These are phyloP conservation scores for Debaryomyces maramus DNA, from an alignment of 805 yeast species.

Conservation along the genomic window DNA sequence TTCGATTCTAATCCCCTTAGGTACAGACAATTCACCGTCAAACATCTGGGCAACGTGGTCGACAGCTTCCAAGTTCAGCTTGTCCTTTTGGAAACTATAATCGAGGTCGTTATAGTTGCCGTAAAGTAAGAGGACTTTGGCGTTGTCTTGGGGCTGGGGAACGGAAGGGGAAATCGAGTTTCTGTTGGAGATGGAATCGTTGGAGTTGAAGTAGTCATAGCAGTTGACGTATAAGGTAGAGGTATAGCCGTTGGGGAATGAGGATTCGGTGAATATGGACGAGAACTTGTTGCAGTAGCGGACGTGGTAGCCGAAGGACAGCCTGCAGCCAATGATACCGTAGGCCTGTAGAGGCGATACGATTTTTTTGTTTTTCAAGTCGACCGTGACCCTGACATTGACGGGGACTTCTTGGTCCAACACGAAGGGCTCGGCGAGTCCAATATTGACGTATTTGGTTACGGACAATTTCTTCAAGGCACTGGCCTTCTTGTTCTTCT, in stretches of 20 bases:
- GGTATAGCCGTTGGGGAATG: slow-evolving; percentile 65
- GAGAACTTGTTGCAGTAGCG: slow-evolving; percentile 63
- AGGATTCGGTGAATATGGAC: slow-evolving; percentile 68
- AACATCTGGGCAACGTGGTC: slow-evolving; percentile 61
- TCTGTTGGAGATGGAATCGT: slow-evolving; percentile 15
- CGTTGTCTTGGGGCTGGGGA: slow-evolving; percentile 5
- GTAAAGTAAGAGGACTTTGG: slow-evolving; percentile 53
- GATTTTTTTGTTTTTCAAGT: slow-evolving; percentile 56
- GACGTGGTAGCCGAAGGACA: slow-evolving; percentile 72
- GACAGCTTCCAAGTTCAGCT: slow-evolving; percentile 51
- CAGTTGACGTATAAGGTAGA: slow-evolving; percentile 64
- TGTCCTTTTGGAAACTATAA: slow-evolving; percentile 52
- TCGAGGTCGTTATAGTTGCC: slow-evolving; percentile 63
- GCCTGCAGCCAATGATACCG: slow-evolving; percentile 57
- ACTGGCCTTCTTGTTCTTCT: slow-evolving; percentile 45
- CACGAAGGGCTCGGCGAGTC: slow-evolving; percentile 58
- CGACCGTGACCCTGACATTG: slow-evolving; percentile 80
- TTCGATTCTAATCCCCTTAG: slow-evolving; percentile 61
- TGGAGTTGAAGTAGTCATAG: slow-evolving; percentile 55
- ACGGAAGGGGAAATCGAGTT: slow-evolving; percentile 11
- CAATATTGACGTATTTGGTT: slow-evolving; percentile 79
- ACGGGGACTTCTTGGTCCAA: slow-evolving; percentile 68
- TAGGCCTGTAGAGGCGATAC: slow-evolving; percentile 75
- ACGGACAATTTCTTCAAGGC: slow-evolving; percentile 43
- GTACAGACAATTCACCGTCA: slow-evolving; percentile 59